Conservation (phyloP, 1,139 yeast species). For the Candida tropicalis region DNA sequence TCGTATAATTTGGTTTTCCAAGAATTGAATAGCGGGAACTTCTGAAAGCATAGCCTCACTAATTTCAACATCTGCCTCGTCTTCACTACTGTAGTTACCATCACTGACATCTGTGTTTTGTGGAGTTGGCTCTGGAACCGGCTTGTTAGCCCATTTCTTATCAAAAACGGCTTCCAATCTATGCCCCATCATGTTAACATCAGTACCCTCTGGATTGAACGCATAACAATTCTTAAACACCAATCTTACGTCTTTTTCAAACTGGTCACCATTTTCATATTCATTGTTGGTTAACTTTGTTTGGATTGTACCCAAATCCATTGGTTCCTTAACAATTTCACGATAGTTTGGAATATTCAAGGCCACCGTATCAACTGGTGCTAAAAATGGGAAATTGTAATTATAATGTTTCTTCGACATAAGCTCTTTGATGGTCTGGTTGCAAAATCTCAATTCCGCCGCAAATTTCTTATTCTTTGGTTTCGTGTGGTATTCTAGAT, state of each 20-base stretch:
- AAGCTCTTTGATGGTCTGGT: conserved; percentile 79
- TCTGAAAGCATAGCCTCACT: conserved; percentile 75
- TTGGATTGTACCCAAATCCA: conserved; percentile 90
- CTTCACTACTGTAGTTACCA: conserved; percentile 48
- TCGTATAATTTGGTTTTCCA: conserved; percentile 82
- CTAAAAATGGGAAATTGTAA: conserved; percentile 86
- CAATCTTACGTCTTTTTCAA: conserved; percentile 78
- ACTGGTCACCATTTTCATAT: conserved; percentile 86
- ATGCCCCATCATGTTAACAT: conserved; percentile 95
- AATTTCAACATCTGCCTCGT: conserved; percentile 68
- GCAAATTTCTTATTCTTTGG: conserved; percentile 93
- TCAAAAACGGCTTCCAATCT: conserved; percentile 83
- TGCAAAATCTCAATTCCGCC: conserved; percentile 86
- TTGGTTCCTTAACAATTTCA: conserved; percentile 85
- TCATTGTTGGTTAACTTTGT: conserved; percentile 81
- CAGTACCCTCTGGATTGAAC: conserved; percentile 95
- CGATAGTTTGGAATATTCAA: conserved; percentile 88
- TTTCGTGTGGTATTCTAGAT: conserved; percentile 84
- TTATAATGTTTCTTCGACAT: conserved; percentile 80
- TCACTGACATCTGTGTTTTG: conserved; percentile 36
- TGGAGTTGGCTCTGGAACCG: conserved; percentile 66
- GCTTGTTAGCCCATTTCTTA: conserved; percentile 87
- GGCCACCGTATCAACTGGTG: conserved; percentile 95
- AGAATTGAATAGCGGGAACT: conserved; percentile 81
- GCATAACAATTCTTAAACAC: conserved; percentile 87